Percentiles rank a stretch among this genome's conserved stretches.
These are phyloP conservation scores for Elongisporangium undulatum DNA, from an alignment of 352 stramenopile species.

Conservation along the genomic window DNA sequence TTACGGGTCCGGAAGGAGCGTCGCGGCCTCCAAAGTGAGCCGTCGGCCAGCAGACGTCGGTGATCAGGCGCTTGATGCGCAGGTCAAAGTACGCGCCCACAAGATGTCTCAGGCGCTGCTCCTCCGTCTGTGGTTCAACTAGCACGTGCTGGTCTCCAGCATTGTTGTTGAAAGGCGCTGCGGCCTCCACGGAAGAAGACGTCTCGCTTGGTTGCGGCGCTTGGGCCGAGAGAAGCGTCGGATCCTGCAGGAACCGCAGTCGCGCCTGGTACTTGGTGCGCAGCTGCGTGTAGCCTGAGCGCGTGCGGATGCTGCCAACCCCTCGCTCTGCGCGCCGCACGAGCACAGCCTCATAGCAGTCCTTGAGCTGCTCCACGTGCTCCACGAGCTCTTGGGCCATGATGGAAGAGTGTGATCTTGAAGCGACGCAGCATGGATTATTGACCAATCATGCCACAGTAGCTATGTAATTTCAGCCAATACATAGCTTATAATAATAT, in stretches of 20 bases:
- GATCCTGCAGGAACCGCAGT: conserved; percentile 16
- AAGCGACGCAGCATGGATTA: too few species aligned
- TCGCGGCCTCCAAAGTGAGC: conserved; percentile 26
- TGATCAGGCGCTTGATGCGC: conserved; percentile 32
- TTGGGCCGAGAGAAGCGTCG: too few species aligned
- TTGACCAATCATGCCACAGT: too few species aligned
- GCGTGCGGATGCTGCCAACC: conserved; percentile 21
- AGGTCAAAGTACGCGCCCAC: conserved; percentile 34
- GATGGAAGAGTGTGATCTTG: too few species aligned
- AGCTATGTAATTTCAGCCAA: too few species aligned
- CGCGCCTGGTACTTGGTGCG: conserved; percentile 28
- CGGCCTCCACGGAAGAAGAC: background rate
- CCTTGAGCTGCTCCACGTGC: conserved; percentile 5
- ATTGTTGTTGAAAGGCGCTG: background rate
- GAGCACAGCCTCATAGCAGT: conserved; percentile 16
- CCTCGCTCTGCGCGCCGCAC: conserved; percentile 13
- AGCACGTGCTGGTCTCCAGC: background rate
- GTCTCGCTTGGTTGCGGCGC: background rate
- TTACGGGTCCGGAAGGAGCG: background rate
- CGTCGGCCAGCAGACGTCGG: conserved; percentile 41
- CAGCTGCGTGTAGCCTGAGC: conserved; percentile 18
- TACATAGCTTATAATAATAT: too few species aligned
- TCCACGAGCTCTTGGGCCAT: too few species aligned
- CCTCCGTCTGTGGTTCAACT: background rate
- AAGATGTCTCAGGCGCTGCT: conserved; percentile 6